phyloP scores from a whole-genome alignment of 441 rosid genomes.

The Pelargonium citronellum region DNA sequence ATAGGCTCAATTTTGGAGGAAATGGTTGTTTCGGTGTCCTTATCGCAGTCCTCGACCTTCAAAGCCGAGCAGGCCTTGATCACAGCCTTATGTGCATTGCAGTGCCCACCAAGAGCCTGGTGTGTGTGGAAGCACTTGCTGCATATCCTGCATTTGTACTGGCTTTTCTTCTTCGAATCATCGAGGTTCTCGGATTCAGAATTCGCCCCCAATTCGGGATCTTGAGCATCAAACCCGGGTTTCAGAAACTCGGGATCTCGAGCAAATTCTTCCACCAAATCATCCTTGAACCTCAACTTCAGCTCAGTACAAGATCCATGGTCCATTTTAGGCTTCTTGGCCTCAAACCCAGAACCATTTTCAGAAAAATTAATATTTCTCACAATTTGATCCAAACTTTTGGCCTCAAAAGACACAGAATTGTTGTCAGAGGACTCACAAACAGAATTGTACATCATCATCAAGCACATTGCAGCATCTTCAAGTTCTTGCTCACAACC shows the following conservation, averaged over 20 bases:
- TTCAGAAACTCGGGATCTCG: too few relatives aligned
- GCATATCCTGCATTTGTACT: constrained; percentile 47
- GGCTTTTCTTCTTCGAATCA: constrained; percentile 21
- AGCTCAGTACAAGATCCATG: constrained; percentile 15
- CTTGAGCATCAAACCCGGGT: constrained; percentile 12
- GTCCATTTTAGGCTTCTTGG: constrained; percentile 17
- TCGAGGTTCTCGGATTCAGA: constrained; percentile 21
- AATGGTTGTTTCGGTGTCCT: constrained; percentile 14
- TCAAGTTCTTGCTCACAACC: constrained; percentile 37
- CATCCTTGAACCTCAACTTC: background rate
- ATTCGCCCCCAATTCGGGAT: constrained; percentile 21
- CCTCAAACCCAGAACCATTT: constrained; percentile 3
- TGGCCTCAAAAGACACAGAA: background rate
- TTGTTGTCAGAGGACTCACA: constrained; percentile 5
- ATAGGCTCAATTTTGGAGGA: constrained; percentile 25
- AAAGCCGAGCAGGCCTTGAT: constrained; percentile 15
- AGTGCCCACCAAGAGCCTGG: constrained; percentile 71
- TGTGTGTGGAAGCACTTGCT: constrained; percentile 37
- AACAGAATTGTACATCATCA: constrained; percentile 46
- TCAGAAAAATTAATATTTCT: background rate
- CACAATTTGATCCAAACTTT: background rate
- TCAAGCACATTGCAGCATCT: constrained; percentile 52
- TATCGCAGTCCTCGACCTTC: constrained; percentile 23
- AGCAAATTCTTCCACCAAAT: too few relatives aligned
- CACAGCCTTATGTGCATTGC: constrained; percentile 38